Base-by-base conservation (phyloP, 257 asterid species). In the Mentha longifolia region DNA sequence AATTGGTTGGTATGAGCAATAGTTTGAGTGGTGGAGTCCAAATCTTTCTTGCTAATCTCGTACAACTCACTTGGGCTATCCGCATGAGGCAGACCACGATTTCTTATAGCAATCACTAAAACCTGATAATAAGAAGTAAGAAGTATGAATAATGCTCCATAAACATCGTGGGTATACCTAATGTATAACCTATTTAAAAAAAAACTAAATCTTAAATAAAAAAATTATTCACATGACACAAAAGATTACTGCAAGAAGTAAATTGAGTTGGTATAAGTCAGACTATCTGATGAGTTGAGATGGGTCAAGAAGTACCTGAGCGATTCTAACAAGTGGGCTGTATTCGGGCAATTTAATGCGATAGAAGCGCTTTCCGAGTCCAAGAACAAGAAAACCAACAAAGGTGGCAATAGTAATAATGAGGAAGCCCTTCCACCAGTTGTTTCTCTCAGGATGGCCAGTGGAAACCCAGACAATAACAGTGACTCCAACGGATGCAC, bases 351-450 rank as follows among this genome's bases (percentile, higher is more conserved):
- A 20, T 28, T 82, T 81, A 31, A 88, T 77, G 35, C 88, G 84
- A 31, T 82, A 91, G 57, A 75, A 88, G n/a, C 85, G 79, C 74
- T 73, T 82, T 8, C 96, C 96, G 10, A 73, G 8, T 0, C 61
- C 79, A 43, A 91, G 85, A 51, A 80, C 6, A 8, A 67, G 10
- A 12, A 82, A 84, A 9, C 90, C 97, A 7, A 84, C 6, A 0
- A 67, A 58, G 0, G 86, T 25, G 6, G 74, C 83, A 3, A 84
- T 13, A 5, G 81, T 15, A 28, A 76, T 68, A 6, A 88, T 78
- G 35, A 91, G 92, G 61, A 87, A 91, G 3, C 92, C 94, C 56
- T 75, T 85, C 97, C 96, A 88, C 92, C 94, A 88, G 31, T 81
- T 76, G 37, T 79, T 71, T 20, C 74, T 76, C 55, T 42, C 45